Base-by-base conservation (phyloP, 2,329 filamentous ascomycete species). In the Fusarium miscanthi region DNA sequence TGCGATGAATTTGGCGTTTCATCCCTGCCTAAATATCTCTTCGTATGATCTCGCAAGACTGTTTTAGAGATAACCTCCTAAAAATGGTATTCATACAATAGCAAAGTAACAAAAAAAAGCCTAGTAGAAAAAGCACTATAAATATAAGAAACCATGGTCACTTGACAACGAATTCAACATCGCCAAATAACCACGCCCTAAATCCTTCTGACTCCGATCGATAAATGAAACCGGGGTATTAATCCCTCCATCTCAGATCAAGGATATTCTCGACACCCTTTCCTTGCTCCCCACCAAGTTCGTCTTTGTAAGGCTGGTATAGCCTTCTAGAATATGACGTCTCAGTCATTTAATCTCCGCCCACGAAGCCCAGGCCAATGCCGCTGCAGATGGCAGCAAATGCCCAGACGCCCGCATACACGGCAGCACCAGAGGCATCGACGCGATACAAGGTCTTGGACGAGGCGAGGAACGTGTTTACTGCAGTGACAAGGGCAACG, bases 381-480 rank as follows among this genome's bases (percentile, higher is more conserved):
- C 92, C 92, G 6, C 89, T 88, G 59, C 91, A 78, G 17, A 87
- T 79, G 7, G 89, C 87, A 11, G 92, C 92, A 27, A 86, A 76
- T n/a, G 88, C 89, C 94, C 94, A 98, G 40, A 95, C 85, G 27
- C 85, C 84, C 4, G 93, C 90, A 86, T 94, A 98, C 0, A 87
- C 89, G 6, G 86, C 83, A 3, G 94, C 93, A 16, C 95, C 95
- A 2, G 84, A 75, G 8, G 88, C 70, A 76, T 95, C 92, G 16
- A 94, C 89, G 8, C 93, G 92, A 48, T 89, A 85, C 25, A 98
- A 83, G 1, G 90, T 92, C 60, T 90, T 85, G 51, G 86, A 88
- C 30, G 90, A 89, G 77, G 92, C 88, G 43, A 94, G 82, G 64
- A 91, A 90, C 0, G 89, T 89, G 78, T 87, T 87, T 49, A 86